These are phyloP conservation scores for Cyclanthera cordifolia DNA, from an alignment of 306 rosid genomes.

Conservation along the genomic window DNA sequence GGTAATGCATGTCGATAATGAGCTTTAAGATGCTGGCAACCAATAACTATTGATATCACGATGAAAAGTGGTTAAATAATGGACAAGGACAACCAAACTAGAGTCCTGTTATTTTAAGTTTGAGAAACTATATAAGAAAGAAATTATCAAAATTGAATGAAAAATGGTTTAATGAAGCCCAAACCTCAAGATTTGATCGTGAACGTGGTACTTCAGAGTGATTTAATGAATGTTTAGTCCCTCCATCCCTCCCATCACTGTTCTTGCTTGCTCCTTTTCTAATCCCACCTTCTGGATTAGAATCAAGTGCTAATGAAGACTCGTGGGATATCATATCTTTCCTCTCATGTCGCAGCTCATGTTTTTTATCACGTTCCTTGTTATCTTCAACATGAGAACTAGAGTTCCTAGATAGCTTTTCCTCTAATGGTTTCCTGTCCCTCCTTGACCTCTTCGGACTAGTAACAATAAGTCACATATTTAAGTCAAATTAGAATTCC, in stretches of 20 bases:
- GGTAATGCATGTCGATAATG: too few species aligned
- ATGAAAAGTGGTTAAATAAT: too few species aligned
- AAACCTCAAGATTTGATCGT: conserved; percentile 58
- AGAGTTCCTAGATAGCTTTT: conserved; percentile 24
- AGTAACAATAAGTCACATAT: conserved; percentile 16
- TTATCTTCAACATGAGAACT: conserved; percentile 27
- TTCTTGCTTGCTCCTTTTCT: conserved; percentile 35
- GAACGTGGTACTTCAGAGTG: conserved; percentile 38
- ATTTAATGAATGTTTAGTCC: conserved; percentile 33
- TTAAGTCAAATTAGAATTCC: conserved; percentile 2
- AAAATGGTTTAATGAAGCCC: conserved; percentile 11
- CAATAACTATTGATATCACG: too few species aligned
- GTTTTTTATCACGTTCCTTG: conserved; percentile 33
- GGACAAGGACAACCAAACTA: not conserved
- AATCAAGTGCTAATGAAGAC: conserved; percentile 18
- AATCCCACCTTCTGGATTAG: conserved; percentile 29
- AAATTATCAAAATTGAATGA: not conserved
- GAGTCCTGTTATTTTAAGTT: not conserved
- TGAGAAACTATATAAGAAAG: not conserved
- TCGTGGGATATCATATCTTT: conserved; percentile 32
- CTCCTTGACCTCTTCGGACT: conserved; percentile 78
- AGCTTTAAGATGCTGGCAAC: too few species aligned
- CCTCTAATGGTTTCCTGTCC: conserved; percentile 43
- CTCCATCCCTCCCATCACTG: conserved; percentile 23
- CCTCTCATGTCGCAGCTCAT: conserved; percentile 12